Conservation (phyloP, 495 filamentous ascomycete species). For the Pyrenula aspistea region DNA sequence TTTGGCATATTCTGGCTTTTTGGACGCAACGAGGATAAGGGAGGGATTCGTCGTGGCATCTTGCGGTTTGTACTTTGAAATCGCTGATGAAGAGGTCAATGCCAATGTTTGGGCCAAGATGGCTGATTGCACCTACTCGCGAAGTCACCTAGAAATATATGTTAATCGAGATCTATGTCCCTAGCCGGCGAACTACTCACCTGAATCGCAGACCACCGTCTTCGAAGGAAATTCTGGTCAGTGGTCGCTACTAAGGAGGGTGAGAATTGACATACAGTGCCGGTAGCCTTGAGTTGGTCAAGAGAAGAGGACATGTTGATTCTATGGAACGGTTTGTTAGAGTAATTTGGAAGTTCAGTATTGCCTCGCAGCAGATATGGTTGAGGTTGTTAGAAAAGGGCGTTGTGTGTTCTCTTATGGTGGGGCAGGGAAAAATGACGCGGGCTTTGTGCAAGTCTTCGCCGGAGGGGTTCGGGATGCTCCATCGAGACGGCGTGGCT, state of each 20-base stretch:
- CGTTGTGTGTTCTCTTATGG: not conserved
- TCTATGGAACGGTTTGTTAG: too few species aligned
- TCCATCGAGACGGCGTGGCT: not conserved
- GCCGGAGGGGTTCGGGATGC: not conserved
- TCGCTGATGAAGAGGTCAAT: slow-evolving; percentile 44
- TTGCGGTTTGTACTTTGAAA: slow-evolving; percentile 99
- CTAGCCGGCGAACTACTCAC: slow-evolving; percentile 40
- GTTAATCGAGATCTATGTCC: slow-evolving; percentile 2
- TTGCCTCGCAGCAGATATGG: not conserved
- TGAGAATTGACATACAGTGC: slow-evolving; percentile 61
- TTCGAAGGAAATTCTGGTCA: slow-evolving; percentile 23
- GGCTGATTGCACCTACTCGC: slow-evolving; percentile 45
- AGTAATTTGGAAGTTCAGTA: not conserved
- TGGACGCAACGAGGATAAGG: slow-evolving; percentile 91
- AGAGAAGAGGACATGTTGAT: slow-evolving; percentile 71
- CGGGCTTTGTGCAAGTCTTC: not conserved
- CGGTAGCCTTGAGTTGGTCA: slow-evolving; percentile 90
- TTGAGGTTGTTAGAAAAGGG: not conserved
- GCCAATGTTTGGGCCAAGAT: not conserved
- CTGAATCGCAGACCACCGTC: slow-evolving; percentile 94
- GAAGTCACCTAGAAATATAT: slow-evolving; percentile 56
- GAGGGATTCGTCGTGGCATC: slow-evolving; percentile 99
- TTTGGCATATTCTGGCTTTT: slow-evolving; percentile 92
- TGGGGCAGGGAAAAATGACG: not conserved
- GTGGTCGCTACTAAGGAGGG: slow-evolving; percentile 13